Conservation (phyloP, 2,329 filamentous ascomycete genomes). For the Fusarium paranaense region DNA sequence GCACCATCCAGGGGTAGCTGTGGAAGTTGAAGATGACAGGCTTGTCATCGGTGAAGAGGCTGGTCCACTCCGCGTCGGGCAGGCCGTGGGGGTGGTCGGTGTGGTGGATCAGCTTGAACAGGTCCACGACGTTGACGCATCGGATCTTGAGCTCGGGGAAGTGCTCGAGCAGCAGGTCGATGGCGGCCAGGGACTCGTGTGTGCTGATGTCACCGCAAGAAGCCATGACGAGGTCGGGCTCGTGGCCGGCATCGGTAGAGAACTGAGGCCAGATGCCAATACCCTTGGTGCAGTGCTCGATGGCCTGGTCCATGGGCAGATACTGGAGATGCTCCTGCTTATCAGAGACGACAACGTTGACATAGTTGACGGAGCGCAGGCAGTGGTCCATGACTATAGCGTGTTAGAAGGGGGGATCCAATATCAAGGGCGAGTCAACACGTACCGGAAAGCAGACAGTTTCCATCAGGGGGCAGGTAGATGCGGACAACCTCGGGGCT, state of each 20-base stretch:
- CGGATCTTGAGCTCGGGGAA: constrained; percentile 80
- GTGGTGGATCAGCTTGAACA: constrained; percentile 82
- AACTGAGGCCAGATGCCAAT: constrained; percentile 84
- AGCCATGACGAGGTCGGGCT: constrained; percentile 82
- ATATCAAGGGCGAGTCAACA: background rate
- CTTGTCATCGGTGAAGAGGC: constrained; percentile 78
- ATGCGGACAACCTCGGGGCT: constrained; percentile 83
- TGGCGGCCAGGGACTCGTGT: constrained; percentile 79
- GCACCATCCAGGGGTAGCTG: constrained; percentile 83
- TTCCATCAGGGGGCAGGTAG: constrained; percentile 83
- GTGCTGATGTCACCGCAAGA: constrained; percentile 81
- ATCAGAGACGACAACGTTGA: constrained; percentile 84
- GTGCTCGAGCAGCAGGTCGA: constrained; percentile 77
- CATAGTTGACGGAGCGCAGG: constrained; percentile 78
- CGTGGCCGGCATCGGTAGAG: constrained; percentile 73
- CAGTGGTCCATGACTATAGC: constrained; percentile 76
- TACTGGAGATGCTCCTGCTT: constrained; percentile 85
- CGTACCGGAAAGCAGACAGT: constrained; percentile 74
- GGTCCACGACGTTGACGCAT: constrained; percentile 83
- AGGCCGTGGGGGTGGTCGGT: constrained; percentile 80
- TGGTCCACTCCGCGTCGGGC: constrained; percentile 71
- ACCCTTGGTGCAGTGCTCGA: constrained; percentile 83
- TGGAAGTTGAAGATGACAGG: constrained; percentile 89
- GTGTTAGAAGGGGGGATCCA: constrained; percentile 22
- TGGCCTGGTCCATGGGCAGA: constrained; percentile 77